Evolutionary conservation across 768 basidiomycete genomes (phyloP).

Genomic region (Lactarius tabidus): DNA sequence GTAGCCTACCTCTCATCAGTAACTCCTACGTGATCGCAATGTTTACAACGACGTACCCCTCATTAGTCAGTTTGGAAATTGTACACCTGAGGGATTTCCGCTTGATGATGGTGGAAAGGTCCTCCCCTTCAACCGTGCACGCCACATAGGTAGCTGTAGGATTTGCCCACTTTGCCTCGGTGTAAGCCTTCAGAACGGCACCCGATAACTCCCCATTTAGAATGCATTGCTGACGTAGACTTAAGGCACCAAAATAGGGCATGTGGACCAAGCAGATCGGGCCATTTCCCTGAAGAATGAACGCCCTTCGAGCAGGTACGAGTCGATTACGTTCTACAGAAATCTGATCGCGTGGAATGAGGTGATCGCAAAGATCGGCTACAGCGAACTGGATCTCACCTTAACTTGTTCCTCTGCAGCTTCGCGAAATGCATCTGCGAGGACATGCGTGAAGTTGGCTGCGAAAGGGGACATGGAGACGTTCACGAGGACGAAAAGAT

Average conservation of each 20-base stretch:
- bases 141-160: conserved; percentile 26
- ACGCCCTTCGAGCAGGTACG: conserved; percentile 33
- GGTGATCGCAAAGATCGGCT: background rate
- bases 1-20: conserved; percentile 15
- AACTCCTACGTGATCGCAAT: background rate
- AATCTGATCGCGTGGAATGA: background rate
- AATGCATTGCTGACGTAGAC: conserved; percentile 39
- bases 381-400: conserved; percentile 25
- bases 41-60: conserved; percentile 6
- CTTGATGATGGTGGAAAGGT: conserved; percentile 16
- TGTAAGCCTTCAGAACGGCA: conserved; percentile 22
- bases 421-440: conserved; percentile 35
- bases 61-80: conserved; percentile 20
- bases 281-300: conserved; percentile 38
- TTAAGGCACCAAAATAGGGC: conserved; percentile 37
- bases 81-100: conserved; percentile 9
- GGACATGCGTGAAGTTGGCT: conserved; percentile 30
- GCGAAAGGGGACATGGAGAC: conserved; percentile 44
- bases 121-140: conserved; percentile 25
- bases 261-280: conserved; percentile 34
- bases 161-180: conserved; percentile 21
- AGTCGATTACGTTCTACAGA: conserved; percentile 34
- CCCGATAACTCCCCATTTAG: conserved; percentile 33
- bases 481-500: conserved; percentile 37
- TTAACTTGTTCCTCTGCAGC: conserved; percentile 36